Base-by-base conservation (phyloP, 2,329 filamentous ascomycete species). In the Lachnum nothofagi region DNA sequence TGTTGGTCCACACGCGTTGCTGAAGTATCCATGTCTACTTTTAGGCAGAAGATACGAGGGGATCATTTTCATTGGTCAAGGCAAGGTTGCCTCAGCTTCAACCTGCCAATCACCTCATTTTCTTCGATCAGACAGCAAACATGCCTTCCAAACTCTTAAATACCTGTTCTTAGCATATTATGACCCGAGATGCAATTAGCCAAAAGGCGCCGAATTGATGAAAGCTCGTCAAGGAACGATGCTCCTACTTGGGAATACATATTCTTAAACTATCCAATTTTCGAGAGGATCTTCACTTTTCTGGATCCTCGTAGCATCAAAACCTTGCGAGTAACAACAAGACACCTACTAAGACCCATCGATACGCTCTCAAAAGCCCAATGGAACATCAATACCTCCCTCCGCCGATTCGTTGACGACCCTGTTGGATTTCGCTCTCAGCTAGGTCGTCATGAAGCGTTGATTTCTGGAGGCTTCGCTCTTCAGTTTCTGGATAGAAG, bases 381-480 rank as follows among this genome's bases (percentile, higher is more conserved):
- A 16, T 44, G 29, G 34, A 40, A 46, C 19, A 33, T 46, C 16
- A 46, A 46, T 14, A 14, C 17, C 7, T 19, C 16, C 9, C 35
- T 46, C 2, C 5, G 20, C 12, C 34, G 35, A 29, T 46, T 46
- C 35, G 16, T 46, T 14, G n/a, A 40, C 17, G 19, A 46, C 25
- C 35, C 44, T 12, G 16, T 40, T 23, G 16, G 24, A 10, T 42
- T 52, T 7, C 29, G 50, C 3, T 46, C 46, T 5, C 12, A 34
- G 8, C 10, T 52, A 8, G 42, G 27, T 9, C n/a, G 22, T 8
- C 17, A 39, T 17, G 17, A 46, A 14, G 46, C 46, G 2, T 10
- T 52, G 3, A 46, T 52, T n/a, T 48, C 46, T 19, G 46, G 50
- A 40, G 42, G 42, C 25, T 49, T 52, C 25, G 46, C 46, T 4